Evolutionary conservation across 2,329 filamentous ascomycete genomes (phyloP).

Genomic region (Talaromyces sp.): DNA sequence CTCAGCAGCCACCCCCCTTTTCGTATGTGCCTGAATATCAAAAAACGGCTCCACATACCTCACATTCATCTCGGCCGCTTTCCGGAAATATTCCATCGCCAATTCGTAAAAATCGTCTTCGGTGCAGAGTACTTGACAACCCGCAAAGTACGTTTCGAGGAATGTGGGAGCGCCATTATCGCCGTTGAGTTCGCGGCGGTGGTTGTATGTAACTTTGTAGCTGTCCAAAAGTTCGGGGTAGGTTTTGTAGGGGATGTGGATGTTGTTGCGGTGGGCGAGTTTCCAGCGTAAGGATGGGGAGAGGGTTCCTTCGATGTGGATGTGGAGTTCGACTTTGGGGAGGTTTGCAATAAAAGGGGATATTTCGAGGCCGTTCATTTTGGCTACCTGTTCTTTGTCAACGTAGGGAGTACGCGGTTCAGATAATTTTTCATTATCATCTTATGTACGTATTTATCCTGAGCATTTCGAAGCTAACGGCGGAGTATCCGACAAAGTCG

Average conservation of each 20-base stretch:
- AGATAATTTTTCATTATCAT: neutral
- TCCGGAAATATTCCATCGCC: slow-evolving; percentile 40
- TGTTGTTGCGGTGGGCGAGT: slow-evolving; percentile 41
- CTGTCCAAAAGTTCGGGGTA: slow-evolving; percentile 36
- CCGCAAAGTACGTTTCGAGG: slow-evolving; percentile 29
- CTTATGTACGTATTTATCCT: too few species aligned
- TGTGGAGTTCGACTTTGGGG: slow-evolving; percentile 49
- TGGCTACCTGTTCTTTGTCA: neutral
- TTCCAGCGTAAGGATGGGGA: slow-evolving; percentile 44
- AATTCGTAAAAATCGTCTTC: slow-evolving; percentile 44
- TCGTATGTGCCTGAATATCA: slow-evolving; percentile 45
- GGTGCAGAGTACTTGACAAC: slow-evolving; percentile 31
- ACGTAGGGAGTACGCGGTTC: neutral
- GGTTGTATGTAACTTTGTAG: slow-evolving; percentile 39
- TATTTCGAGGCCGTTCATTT: slow-evolving; percentile 25
- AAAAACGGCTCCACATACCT: slow-evolving; percentile 46
- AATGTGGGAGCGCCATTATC: slow-evolving; percentile 32
- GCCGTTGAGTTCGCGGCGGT: slow-evolving; percentile 40
- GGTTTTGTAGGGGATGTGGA: slow-evolving; percentile 32
- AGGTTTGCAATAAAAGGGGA: slow-evolving; percentile 37
- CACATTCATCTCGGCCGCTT: slow-evolving; percentile 39
- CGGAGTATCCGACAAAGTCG: neutral
- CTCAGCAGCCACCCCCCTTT: slow-evolving; percentile 35
- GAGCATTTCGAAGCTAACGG: too few species aligned
- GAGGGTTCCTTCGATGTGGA: slow-evolving; percentile 51